A percentile compares a stretch with the other conserved stretches of the same genome.
Evolutionary conservation across 768 basidiomycete species (phyloP).

Genomic region (Lactifluus echinatus): DNA sequence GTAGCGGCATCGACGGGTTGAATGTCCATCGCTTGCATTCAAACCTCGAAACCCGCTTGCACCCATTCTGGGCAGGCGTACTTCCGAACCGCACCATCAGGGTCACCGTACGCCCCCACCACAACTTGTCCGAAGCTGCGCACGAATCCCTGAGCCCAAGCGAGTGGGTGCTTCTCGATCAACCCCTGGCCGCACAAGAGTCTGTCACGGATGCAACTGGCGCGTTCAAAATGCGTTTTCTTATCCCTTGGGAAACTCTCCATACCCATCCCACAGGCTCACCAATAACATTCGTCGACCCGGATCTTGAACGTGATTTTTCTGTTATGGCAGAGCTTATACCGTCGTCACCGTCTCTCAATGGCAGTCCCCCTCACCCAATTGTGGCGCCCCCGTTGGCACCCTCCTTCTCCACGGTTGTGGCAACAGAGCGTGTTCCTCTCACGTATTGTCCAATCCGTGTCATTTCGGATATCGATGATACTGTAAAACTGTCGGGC

Average conservation of each 20-base stretch:
- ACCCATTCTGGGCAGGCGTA: conserved; percentile 73
- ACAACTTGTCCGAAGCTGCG: conserved; percentile 19
- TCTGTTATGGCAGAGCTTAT: conserved; percentile 45
- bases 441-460: conserved; percentile 60
- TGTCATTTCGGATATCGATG: conserved; percentile 90
- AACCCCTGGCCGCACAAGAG: conserved; percentile 41
- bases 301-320: conserved; percentile 37
- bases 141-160: conserved; percentile 24
- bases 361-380: conserved; percentile 3
- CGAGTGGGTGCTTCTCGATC: conserved; percentile 4
- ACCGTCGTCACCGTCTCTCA: conserved; percentile 28
- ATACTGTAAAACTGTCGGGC: conserved; percentile 78
- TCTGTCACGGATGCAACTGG: conserved; percentile 61
- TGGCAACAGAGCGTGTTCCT: conserved; percentile 24
- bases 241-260: conserved; percentile 60
- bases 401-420: conserved; percentile 13
- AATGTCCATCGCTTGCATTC: conserved; percentile 50
- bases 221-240: conserved; percentile 57
- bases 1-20: neutral
- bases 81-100: conserved; percentile 55
- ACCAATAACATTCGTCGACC: conserved; percentile 50
- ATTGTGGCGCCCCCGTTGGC: neutral
- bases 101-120: conserved; percentile 49
- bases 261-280: conserved; percentile 50
- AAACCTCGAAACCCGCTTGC: conserved; percentile 70